Conservation (phyloP, 2,329 filamentous ascomycete species). For the Penicillium sp. region DNA sequence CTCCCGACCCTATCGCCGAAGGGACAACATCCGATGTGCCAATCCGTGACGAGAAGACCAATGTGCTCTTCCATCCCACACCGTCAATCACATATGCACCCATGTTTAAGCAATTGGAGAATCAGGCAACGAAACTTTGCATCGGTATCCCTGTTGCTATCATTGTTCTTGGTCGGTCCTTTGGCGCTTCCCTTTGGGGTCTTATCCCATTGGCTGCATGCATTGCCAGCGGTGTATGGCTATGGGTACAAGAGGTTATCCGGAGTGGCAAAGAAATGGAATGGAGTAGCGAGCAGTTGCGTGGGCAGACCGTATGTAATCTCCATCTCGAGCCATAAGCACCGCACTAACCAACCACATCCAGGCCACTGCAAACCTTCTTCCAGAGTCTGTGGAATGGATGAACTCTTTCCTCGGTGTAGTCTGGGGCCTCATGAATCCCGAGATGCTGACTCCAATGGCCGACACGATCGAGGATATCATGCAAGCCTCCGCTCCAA, state of each 20-base stretch:
- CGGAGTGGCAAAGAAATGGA: constrained; percentile 78
- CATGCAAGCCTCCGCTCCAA: constrained; percentile 92
- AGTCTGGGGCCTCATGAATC: constrained; percentile 89
- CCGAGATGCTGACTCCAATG: constrained; percentile 87
- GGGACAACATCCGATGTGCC: constrained; percentile 90
- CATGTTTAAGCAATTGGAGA: constrained; percentile 76
- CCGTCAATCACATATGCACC: constrained; percentile 87
- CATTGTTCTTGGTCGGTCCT: constrained; percentile 72
- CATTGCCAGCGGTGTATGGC: constrained; percentile 73
- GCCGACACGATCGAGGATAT: constrained; percentile 95
- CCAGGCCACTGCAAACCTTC: constrained; percentile 76
- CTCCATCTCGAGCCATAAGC: neutral
- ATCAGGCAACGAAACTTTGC: constrained; percentile 69
- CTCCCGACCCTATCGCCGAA: constrained; percentile 78
- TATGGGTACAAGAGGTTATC: constrained; percentile 88
- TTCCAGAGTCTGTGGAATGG: constrained; percentile 94
- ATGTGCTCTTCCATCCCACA: constrained; percentile 92
- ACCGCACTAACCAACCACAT: constrained; percentile 2
- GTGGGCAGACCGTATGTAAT: constrained; percentile 68
- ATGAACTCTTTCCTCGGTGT: constrained; percentile 85
- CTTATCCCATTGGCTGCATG: constrained; percentile 72
- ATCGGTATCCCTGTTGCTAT: constrained; percentile 70
- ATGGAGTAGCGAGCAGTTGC: constrained; percentile 82
- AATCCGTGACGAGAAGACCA: constrained; percentile 94
- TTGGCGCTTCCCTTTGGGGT: constrained; percentile 75